Conservation (phyloP, 805 yeast species). For the Komagataella ulmi region DNA sequence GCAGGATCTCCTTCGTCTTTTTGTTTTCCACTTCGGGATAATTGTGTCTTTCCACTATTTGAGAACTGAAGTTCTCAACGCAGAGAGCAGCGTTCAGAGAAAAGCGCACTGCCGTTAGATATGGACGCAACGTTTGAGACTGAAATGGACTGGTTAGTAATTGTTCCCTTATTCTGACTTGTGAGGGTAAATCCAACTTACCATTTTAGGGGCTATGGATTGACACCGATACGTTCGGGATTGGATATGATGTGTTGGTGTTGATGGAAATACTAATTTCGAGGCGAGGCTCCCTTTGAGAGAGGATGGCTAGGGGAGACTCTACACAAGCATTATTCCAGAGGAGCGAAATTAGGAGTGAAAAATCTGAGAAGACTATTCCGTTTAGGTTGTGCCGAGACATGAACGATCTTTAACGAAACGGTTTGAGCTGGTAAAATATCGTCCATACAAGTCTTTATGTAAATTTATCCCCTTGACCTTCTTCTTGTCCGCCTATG, state of each 20-base stretch:
- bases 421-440: too few species aligned
- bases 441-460: too few species aligned
- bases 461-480: neutral
- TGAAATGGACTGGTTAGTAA: conserved; percentile 11
- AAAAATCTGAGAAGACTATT: too few species aligned
- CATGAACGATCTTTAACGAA: too few species aligned
- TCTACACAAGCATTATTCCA: neutral
- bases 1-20: conserved; percentile 69
- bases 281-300: neutral
- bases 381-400: too few species aligned
- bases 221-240: neutral
- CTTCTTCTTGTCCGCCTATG: too few species aligned
- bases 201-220: neutral
- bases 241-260: neutral
- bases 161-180: neutral
- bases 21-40: conserved; percentile 89
- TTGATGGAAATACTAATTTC: neutral
- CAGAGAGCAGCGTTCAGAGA: conserved; percentile 91
- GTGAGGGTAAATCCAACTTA: too few species aligned
- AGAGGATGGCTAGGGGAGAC: neutral
- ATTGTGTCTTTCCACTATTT: conserved; percentile 92
- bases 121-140: conserved; percentile 97
- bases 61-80: conserved; percentile 88
- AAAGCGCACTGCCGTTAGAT: conserved; percentile 83
- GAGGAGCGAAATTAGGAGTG: neutral